These are phyloP conservation scores for Picea abies DNA, from an alignment of 83 land plant species.

Conservation along the genomic window DNA sequence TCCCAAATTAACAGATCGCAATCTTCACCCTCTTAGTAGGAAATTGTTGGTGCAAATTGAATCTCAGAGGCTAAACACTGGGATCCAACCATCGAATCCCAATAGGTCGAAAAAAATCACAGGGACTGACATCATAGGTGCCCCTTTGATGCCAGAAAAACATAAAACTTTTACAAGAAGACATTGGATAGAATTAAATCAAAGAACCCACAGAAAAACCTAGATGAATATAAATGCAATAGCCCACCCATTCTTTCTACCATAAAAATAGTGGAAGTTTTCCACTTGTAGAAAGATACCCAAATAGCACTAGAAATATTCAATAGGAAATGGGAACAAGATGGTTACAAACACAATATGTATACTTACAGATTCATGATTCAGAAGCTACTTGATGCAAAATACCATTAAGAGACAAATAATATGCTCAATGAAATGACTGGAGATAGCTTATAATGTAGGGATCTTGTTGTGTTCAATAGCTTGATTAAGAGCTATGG, in stretches of 20 bases:
- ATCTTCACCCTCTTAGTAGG: neutral
- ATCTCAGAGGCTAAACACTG: neutral
- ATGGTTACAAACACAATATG: slow-evolving; percentile 42
- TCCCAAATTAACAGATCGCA: neutral
- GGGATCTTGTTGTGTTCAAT: slow-evolving; percentile 46
- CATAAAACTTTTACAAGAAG: neutral
- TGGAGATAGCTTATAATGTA: slow-evolving; percentile 42
- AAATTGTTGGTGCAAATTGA: neutral
- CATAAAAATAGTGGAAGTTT: slow-evolving; percentile 6
- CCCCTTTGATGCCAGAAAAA: neutral
- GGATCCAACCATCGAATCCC: neutral
- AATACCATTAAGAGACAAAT: slow-evolving; percentile 32
- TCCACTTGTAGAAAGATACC: slow-evolving; percentile 46
- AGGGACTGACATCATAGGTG: neutral
- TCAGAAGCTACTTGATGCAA: slow-evolving; percentile 37
- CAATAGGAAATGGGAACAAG: slow-evolving; percentile 43
- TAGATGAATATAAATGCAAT: neutral
- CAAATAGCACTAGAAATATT: slow-evolving; percentile 45
- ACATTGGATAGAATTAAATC: too few species aligned
- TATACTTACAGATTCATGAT: slow-evolving; percentile 49
- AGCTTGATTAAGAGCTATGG: slow-evolving; percentile 46
- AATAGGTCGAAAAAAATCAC: neutral
- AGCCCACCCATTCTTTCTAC: neutral
- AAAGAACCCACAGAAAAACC: neutral
- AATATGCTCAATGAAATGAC: slow-evolving; percentile 41